phyloP scores from a whole-genome alignment of 345 rosid species.

The Rhizophora mangle region DNA sequence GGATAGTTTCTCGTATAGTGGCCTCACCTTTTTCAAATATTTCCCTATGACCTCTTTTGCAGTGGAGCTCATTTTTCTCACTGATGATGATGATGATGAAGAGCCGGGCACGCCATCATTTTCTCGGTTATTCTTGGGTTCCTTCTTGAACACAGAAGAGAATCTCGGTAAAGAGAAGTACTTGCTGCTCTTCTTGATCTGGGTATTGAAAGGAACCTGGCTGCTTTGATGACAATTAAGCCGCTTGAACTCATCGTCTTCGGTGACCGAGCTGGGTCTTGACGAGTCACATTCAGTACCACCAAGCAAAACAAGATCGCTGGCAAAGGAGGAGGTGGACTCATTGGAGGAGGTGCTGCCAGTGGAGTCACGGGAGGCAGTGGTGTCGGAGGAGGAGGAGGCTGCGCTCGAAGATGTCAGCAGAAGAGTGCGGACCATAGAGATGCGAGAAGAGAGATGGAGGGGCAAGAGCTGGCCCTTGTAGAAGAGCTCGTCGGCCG shows the following conservation, averaged over 20 bases:
- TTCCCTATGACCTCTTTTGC: slow-evolving; percentile 81
- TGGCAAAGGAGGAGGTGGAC: slow-evolving; percentile 54
- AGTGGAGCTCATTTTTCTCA: slow-evolving; percentile 67
- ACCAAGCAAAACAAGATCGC: slow-evolving; percentile 44
- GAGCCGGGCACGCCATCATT: slow-evolving; percentile 22
- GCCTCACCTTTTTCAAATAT: slow-evolving; percentile 89
- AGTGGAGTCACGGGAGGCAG: slow-evolving; percentile 84
- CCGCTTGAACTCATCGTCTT: slow-evolving; percentile 58
- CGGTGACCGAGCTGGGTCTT: slow-evolving; percentile 78
- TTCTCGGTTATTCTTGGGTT: slow-evolving; percentile 35
- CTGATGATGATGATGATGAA: slow-evolving; percentile 25
- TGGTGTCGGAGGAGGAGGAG: slow-evolving; percentile 54
- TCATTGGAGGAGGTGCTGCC: slow-evolving; percentile 56
- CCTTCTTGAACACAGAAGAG: slow-evolving; percentile 87
- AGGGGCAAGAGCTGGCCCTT: slow-evolving; percentile 95
- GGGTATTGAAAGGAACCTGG: slow-evolving; percentile 11
- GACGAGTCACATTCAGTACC: slow-evolving; percentile 56
- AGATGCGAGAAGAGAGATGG: slow-evolving; percentile 87
- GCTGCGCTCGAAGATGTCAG: slow-evolving; percentile 71
- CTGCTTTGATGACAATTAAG: slow-evolving; percentile 16
- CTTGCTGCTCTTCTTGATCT: slow-evolving; percentile 43
- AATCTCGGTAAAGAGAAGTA: slow-evolving; percentile 74
- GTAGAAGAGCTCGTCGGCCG: slow-evolving; percentile 97
- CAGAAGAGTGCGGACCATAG: slow-evolving; percentile 85
- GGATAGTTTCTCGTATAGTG: slow-evolving; percentile 80